Evolutionary conservation across 2,329 filamentous ascomycete species (phyloP).

Genomic region (Cadophora luteo-olivacea): DNA sequence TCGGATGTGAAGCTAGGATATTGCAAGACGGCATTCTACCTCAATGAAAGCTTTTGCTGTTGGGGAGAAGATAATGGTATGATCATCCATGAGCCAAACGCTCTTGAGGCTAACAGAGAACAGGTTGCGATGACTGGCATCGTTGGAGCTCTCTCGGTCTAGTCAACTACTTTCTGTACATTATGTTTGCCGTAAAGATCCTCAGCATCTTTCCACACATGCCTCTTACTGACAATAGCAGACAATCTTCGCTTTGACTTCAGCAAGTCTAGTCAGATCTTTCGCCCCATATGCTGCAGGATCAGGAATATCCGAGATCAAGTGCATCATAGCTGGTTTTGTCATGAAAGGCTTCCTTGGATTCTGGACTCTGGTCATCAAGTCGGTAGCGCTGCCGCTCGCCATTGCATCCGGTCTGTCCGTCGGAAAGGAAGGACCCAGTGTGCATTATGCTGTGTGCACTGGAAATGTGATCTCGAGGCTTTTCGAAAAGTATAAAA

Average conservation of each 20-base stretch:
- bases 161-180: slow-evolving; percentile 87
- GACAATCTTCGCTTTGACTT: slow-evolving; percentile 80
- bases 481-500: slow-evolving; percentile 89
- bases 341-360: slow-evolving; percentile 99
- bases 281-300: slow-evolving; percentile 97
- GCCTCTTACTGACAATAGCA: slow-evolving; percentile 45
- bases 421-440: slow-evolving; percentile 96
- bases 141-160: slow-evolving; percentile 81
- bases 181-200: slow-evolving; percentile 73
- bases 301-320: slow-evolving; percentile 98
- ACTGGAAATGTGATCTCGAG: slow-evolving; percentile 96
- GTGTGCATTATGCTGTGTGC: slow-evolving; percentile 98
- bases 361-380: slow-evolving; percentile 90
- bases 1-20: slow-evolving; percentile 96
- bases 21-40: slow-evolving; percentile 93
- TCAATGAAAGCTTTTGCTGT: slow-evolving; percentile 97
- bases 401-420: slow-evolving; percentile 94
- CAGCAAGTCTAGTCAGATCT: slow-evolving; percentile 83
- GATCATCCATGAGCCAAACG: slow-evolving; percentile 26
- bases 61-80: slow-evolving; percentile 89
- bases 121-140: slow-evolving; percentile 87
- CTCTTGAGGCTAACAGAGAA: slow-evolving; percentile 34
- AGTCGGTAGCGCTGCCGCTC: slow-evolving; percentile 87
- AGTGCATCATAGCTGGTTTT: slow-evolving; percentile 98
- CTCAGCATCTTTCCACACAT: neutral